Evolutionary conservation across 108 stramenopile genomes (phyloP), one percentile per base, ranked within the genome.

Genomic region (Cyclotella choctawhatcheeana): DNA sequence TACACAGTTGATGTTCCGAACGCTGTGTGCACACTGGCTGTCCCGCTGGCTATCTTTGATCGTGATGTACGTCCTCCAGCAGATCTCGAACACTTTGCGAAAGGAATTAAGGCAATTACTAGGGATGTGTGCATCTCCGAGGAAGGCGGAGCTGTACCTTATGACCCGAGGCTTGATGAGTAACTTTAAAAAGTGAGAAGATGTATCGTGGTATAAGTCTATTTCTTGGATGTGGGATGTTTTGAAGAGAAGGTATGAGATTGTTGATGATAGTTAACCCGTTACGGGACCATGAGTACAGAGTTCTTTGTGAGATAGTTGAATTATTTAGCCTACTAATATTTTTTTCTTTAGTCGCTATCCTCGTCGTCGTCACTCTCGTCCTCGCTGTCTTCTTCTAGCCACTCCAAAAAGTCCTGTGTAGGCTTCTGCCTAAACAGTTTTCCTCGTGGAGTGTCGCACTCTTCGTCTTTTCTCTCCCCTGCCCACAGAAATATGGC

Each of bases 321-420:
- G 1, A 32, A 5, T 58, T 34, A 58, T 30, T 58, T 25, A 5
- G 3, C 29, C 17, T 32, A 12, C 3, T 5, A n/a, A 30, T 31
- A 13, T 51, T 20, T 20, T 5, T 29, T 13, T 3, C 14, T 44
- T 61, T 17, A 61, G n/a, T 59, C 74, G 59, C 58, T 74, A 31
- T 85, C 83, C 14, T 81, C 60, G 44, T 44, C 43, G 24, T 44
- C 60, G 40, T 24, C 88, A 24, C 21, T 58, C 16, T 67, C 73
- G 12, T 69, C 74, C 27, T 54, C 58, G 52, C 84, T 82, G 18
- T 82, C 83, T 44, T 86, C 85, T 32, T 82, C 75, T n/a, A 92
- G 60, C 91, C 93, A 95, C 59, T 93, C 90, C 67, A 95, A 76
- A 66, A 95, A 95, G 62, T 91, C 94, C 71, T 93, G 89, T 8